Evolutionary conservation across 2,329 filamentous ascomycete genomes (phyloP).

Genomic region (Fusarium poae): DNA sequence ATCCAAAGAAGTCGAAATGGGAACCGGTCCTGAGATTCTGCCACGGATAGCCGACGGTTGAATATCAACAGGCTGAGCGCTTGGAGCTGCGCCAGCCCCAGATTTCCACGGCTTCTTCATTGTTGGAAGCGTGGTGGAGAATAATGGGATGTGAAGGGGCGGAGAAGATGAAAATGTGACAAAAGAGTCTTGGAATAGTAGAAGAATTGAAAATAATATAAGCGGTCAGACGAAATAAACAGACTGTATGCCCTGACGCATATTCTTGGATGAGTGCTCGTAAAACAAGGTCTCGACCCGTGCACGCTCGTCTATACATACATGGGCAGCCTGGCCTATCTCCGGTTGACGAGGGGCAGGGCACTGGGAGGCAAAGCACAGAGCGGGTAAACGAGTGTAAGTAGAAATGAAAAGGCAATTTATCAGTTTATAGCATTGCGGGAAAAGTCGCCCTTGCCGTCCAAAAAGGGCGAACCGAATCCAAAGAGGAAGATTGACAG

Average conservation of each 20-base stretch:
- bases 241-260: constrained; percentile 39
- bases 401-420: constrained; percentile 28
- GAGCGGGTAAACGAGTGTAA: constrained; percentile 44
- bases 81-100: constrained; percentile 53
- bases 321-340: constrained; percentile 45
- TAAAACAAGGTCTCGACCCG: constrained; percentile 43
- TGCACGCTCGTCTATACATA: constrained; percentile 42
- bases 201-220: constrained; percentile 30
- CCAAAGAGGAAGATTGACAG: constrained; percentile 31
- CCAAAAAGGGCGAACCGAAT: constrained; percentile 41
- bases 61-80: constrained; percentile 45
- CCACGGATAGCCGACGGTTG: constrained; percentile 66
- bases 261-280: constrained; percentile 42
- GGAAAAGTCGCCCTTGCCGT: constrained; percentile 44
- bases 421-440: constrained; percentile 47
- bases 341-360: constrained; percentile 35
- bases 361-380: constrained; percentile 24
- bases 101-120: constrained; percentile 64
- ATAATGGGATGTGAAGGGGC: constrained; percentile 9
- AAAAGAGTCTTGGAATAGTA: constrained; percentile 27
- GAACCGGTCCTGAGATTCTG: constrained; percentile 72
- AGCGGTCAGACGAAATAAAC: constrained; percentile 26
- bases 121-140: constrained; percentile 24
- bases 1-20: constrained; percentile 62
- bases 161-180: constrained; percentile 10